Base-by-base conservation (phyloP, 306 rosid species). In the Psophocarpus tetragonolobus region DNA sequence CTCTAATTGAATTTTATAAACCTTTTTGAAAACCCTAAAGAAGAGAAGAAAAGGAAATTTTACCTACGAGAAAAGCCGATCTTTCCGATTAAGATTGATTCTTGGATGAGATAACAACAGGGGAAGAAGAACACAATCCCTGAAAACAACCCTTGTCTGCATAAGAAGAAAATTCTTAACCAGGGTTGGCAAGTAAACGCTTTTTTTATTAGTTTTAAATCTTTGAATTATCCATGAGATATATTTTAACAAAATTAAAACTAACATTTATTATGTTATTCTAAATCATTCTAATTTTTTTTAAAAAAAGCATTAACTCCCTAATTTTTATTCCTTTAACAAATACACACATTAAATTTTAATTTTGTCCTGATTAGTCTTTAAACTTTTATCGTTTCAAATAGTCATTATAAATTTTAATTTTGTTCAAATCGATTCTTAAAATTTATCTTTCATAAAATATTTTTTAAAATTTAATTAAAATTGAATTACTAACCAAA, bases 11-110 rank as follows among this genome's bases (percentile, higher is more conserved):
- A 68, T 29, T 53, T 36, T 20, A 33, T 24, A 44, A 0, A 65
- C 53, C 3, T 15, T 17, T 36, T 48, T 36, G 58, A 47, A 66
- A 79, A 76, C 83, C 82, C 76, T 62, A 71, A 38, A 47, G 68
- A 17, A 61, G 53, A 56, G 64, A 10, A 57, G 39, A 53, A 65
- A 75, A 63, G 61, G 74, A 2, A 47, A 70, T 70, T 26, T 85
- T 45, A 85, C 84, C 84, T 15, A 21, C 1, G 68, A 24, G n/a
- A 69, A 74, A 41, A 77, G 1, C 24, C 44, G 47, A 73, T 57
- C 29, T 14, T 50, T 45, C 33, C 15, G 30, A 50, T 48, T 15
- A 60, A 23, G 61, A 57, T 65, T 47, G 83, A 41, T 42, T 58
- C 73, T 67, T 54, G 17, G 18, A 36, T 7, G 41, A 32, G 51